phyloP scores from a whole-genome alignment of 805 yeast genomes.

The Ogataea nitratoaversa region DNA sequence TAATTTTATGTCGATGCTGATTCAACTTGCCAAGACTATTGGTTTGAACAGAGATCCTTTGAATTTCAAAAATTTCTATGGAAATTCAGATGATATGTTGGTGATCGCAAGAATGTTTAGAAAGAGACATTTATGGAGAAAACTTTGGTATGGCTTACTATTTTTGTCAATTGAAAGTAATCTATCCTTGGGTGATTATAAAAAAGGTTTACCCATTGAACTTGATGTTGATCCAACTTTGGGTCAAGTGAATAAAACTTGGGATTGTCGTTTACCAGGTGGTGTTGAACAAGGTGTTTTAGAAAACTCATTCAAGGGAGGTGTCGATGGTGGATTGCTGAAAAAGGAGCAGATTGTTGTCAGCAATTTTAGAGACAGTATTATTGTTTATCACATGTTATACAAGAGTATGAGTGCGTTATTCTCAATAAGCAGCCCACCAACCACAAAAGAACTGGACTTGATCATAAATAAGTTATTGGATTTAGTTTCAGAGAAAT shows the following conservation, averaged over 20 bases:
- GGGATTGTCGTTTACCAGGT: constrained; percentile 38
- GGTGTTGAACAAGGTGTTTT: constrained; percentile 34
- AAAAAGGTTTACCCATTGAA: constrained; percentile 34
- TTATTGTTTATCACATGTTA: constrained; percentile 41
- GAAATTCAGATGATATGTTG: constrained; percentile 25
- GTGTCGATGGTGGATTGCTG: constrained; percentile 12
- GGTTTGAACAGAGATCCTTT: constrained; percentile 49
- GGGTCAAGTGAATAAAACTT: constrained; percentile 29
- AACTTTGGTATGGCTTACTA: constrained; percentile 35
- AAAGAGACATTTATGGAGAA: constrained; percentile 37
- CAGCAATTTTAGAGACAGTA: constrained; percentile 42
- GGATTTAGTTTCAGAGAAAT: constrained; percentile 28
- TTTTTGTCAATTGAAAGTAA: constrained; percentile 32
- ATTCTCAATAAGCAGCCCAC: constrained; percentile 31
- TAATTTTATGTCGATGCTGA: constrained; percentile 32
- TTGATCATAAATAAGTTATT: constrained; percentile 24
- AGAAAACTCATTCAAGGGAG: constrained; percentile 30
- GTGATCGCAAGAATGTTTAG: constrained; percentile 29
- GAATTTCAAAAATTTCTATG: constrained; percentile 33
- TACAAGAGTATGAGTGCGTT: constrained; percentile 37
- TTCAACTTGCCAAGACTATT: constrained; percentile 42
- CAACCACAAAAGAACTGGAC: constrained; percentile 31
- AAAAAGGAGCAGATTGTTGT: constrained; percentile 43
- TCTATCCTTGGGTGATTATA: constrained; percentile 34
- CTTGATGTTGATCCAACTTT: constrained; percentile 34